Evolutionary conservation across 306 rosid genomes (phyloP).

Genomic region (Ceratonia siliqua): DNA sequence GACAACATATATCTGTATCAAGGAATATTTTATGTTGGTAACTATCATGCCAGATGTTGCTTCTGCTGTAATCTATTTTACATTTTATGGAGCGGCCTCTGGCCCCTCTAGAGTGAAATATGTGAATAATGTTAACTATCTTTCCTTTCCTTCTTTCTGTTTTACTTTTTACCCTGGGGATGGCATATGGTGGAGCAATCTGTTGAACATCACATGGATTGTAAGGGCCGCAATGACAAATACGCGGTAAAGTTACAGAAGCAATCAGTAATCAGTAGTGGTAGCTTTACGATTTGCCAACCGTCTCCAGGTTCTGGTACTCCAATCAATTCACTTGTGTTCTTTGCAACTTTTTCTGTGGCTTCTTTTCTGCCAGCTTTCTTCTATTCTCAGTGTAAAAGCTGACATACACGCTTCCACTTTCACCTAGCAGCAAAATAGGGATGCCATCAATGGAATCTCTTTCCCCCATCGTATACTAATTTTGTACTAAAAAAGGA

Average conservation of each 20-base stretch:
- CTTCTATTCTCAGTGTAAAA: slow-evolving; percentile 23
- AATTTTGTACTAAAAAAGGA: not conserved
- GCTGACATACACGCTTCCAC: slow-evolving; percentile 41
- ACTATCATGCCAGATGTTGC: slow-evolving; percentile 39
- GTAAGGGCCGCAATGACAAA: slow-evolving; percentile 37
- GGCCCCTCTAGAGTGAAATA: slow-evolving; percentile 26
- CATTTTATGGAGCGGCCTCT: slow-evolving; percentile 30
- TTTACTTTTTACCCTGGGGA: slow-evolving; percentile 1
- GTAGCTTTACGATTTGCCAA: slow-evolving; percentile 68
- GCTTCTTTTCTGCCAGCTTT: slow-evolving; percentile 39
- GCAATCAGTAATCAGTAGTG: slow-evolving; percentile 36
- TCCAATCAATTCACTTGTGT: slow-evolving; percentile 28
- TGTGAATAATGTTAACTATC: slow-evolving; percentile 32
- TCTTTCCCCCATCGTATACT: not conserved
- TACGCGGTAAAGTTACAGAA: slow-evolving; percentile 30
- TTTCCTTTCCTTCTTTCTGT: not conserved
- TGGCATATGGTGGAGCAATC: slow-evolving; percentile 25
- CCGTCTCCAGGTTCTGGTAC: slow-evolving; percentile 34
- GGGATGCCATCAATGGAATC: slow-evolving; percentile 26
- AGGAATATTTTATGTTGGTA: slow-evolving; percentile 39
- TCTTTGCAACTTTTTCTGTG: slow-evolving; percentile 11
- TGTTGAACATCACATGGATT: slow-evolving; percentile 46
- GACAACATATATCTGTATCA: slow-evolving; percentile 32
- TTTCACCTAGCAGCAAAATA: slow-evolving; percentile 1
- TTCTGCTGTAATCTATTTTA: slow-evolving; percentile 50